These are phyloP conservation scores for Rhodamnia rubescens DNA, from an alignment of 345 rosid genomes.

Conservation along the genomic window DNA sequence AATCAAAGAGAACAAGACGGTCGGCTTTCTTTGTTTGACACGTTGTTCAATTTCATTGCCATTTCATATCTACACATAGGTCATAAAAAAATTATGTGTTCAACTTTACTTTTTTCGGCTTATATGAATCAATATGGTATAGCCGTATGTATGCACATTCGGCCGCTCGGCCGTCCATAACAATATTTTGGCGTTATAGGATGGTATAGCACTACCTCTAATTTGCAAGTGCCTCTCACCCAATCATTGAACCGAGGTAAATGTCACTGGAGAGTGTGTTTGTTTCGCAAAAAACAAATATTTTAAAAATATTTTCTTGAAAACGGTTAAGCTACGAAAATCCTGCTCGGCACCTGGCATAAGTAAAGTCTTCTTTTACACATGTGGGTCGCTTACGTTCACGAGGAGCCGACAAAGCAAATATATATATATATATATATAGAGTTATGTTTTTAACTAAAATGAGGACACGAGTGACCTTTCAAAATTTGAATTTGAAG, in stretches of 20 bases:
- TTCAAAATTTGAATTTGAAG: not conserved
- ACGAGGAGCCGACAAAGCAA: no score
- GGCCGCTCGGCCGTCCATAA: no score
- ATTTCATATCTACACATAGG: not conserved
- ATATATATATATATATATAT: no score
- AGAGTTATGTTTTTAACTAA: no score
- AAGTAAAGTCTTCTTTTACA: not conserved
- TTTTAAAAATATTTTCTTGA: no score
- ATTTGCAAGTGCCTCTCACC: not conserved
- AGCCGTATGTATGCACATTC: no score
- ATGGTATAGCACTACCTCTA: not conserved
- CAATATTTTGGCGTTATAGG: not conserved
- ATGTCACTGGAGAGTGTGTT: not conserved
- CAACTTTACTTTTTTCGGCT: not conserved
- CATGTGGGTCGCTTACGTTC: not conserved
- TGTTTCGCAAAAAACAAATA: no score
- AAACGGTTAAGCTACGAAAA: not conserved
- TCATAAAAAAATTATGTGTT: not conserved
- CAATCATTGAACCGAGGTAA: not conserved
- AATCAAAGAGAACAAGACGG: not conserved
- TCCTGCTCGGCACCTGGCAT: not conserved
- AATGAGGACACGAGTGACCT: not conserved
- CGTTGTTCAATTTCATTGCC: not conserved
- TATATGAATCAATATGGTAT: not conserved
- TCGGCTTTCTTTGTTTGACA: not conserved